Evolutionary conservation across 2,329 filamentous ascomycete genomes (phyloP), one percentile per base, ranked within the genome.

Genomic region (Talaromyces sp.): DNA sequence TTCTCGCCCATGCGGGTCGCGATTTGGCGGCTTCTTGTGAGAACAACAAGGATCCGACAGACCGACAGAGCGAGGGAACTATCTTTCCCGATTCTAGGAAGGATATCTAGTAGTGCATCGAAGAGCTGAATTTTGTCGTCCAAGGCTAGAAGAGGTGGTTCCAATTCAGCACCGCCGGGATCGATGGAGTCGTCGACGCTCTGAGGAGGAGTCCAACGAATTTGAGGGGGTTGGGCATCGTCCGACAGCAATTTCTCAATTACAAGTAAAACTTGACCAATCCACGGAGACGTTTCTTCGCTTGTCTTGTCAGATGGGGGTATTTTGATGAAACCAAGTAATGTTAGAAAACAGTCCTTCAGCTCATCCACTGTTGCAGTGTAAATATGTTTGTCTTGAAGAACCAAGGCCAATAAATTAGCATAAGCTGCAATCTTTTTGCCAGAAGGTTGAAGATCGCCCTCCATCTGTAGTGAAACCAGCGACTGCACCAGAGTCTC

Each of bases 201-300:
- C 26, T 57, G 52, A n/a, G 82, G 81, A 24, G 79, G 73, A 53
- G 74, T 88, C 90, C 91, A 96, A 63, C 84, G 81, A 27, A 90
- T 88, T 62, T 89, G 84, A 4, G 84, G 80, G 3, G 93, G 92
- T 65, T 93, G 87, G 68, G 91, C 88, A 73, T 98, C 95, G 67
- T 96, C 90, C 14, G 89, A 89, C n/a, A 99, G 80, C 32, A 98
- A 81, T 58, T 90, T 90, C 79, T 99, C 95, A 55, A 98, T 82
- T 55, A 99, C 89, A 17, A 98, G 82, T 35, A 99, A 81, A 32
- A 98, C 86, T 69, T 95, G 93, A 13, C 91, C 90, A 64, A 98
- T 89, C 92, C 93, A 99, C 1, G 91, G 90, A 4, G 92, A 90
- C n/a, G 91, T 80, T 61, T 95, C 89, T 55, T 96, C 90, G 0